A percentile compares a stretch with the other conserved stretches of the same genome.
phyloP scores from a whole-genome alignment of 495 filamentous ascomycete genomes.

The Penicillium dipodomyicola region DNA sequence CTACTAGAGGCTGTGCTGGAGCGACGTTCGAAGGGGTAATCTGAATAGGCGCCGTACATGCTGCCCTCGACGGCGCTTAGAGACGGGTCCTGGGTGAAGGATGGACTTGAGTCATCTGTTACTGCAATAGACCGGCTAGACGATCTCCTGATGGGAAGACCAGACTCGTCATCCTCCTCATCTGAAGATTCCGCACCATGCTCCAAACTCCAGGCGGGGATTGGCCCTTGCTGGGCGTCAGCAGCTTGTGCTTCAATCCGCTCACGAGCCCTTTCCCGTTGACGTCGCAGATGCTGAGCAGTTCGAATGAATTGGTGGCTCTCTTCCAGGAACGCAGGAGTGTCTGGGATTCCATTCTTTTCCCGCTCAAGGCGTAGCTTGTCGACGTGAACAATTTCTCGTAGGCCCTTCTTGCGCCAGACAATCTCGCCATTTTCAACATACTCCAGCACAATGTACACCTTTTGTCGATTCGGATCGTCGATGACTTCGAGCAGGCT shows the following conservation, averaged over 20 bases:
- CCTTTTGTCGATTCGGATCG: slow-evolving; percentile 91
- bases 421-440: slow-evolving; percentile 90
- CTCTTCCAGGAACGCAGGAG: slow-evolving; percentile 53
- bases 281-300: slow-evolving; percentile 53
- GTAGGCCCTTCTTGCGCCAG: slow-evolving; percentile 82
- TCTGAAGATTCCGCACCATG: slow-evolving; percentile 67
- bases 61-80: slow-evolving; percentile 65
- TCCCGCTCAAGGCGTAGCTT: slow-evolving; percentile 74
- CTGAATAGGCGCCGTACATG: slow-evolving; percentile 70
- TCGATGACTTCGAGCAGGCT: slow-evolving; percentile 96
- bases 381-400: slow-evolving; percentile 78
- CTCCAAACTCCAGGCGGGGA: slow-evolving; percentile 74
- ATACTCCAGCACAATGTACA: slow-evolving; percentile 95
- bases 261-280: slow-evolving; percentile 57
- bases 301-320: slow-evolving; percentile 60
- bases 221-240: slow-evolving; percentile 41
- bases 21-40: slow-evolving; percentile 48
- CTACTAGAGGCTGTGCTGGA: slow-evolving; percentile 49
- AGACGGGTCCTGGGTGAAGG: slow-evolving; percentile 48
- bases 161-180: slow-evolving; percentile 45
- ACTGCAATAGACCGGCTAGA: slow-evolving; percentile 34
- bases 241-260: slow-evolving; percentile 51
- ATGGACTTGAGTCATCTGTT: slow-evolving; percentile 39
- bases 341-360: slow-evolving; percentile 55
- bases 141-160: slow-evolving; percentile 35